These are phyloP conservation scores for Ceratobasidium sp. DNA, from an alignment of 1,284 basidiomycete species.

Conservation along the genomic window DNA sequence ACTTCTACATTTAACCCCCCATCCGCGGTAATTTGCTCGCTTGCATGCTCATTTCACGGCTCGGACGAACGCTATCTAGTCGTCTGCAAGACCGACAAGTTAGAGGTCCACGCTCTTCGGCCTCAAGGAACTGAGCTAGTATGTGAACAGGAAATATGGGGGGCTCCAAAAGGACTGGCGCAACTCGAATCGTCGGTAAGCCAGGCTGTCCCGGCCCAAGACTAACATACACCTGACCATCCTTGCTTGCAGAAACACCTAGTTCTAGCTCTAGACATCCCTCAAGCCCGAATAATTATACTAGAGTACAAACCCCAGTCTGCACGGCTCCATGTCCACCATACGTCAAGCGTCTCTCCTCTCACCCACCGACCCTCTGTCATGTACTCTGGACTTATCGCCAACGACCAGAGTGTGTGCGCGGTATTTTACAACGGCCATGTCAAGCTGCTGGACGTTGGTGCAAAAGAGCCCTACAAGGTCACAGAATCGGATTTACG, in stretches of 20 bases:
- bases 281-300: constrained; percentile 17
- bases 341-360: constrained; percentile 26
- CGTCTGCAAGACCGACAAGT: constrained; percentile 30
- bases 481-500: constrained; percentile 37
- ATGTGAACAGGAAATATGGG: constrained; percentile 46
- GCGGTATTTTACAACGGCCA: constrained; percentile 35
- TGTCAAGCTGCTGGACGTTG: constrained; percentile 19
- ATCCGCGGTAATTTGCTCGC: constrained; percentile 42
- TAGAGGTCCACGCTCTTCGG: constrained; percentile 43
- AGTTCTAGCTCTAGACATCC: constrained; percentile 19
- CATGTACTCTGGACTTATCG: constrained; percentile 19
- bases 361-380: constrained; percentile 25
- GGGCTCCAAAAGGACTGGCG: constrained; percentile 22
- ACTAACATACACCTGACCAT: neutral
- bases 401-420: constrained; percentile 18
- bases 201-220: neutral
- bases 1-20: constrained; percentile 45
- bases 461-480: constrained; percentile 12
- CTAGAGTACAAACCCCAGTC: constrained; percentile 14
- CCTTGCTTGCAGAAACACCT: constrained; percentile 22
- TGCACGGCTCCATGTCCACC: constrained; percentile 11
- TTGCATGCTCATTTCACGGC: constrained; percentile 43
- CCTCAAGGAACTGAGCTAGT: constrained; percentile 42
- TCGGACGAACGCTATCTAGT: constrained; percentile 40
- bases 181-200: constrained; percentile 24